Conservation (phyloP, 1,284 basidiomycete species). For the Abortiporus biennis region DNA sequence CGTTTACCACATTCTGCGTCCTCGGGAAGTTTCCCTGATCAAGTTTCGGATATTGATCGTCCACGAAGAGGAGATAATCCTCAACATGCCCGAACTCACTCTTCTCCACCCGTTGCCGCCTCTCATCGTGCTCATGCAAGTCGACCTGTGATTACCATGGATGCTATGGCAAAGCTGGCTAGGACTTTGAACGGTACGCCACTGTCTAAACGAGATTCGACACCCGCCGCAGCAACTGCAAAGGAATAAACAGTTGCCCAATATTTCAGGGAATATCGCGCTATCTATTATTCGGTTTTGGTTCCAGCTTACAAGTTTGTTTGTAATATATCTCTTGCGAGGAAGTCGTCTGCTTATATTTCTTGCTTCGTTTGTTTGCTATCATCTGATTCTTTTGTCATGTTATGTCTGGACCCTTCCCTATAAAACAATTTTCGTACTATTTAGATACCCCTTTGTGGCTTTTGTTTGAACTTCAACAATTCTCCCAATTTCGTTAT, state of each 20-base stretch:
- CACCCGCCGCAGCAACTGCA: constrained; percentile 13
- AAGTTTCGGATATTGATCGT: constrained; percentile 13
- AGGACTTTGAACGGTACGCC: constrained; percentile 46
- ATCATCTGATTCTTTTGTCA: too few species aligned
- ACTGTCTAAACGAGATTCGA: constrained; percentile 13
- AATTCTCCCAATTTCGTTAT: too few species aligned
- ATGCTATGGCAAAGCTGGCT: constrained; percentile 57
- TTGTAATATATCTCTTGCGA: too few species aligned
- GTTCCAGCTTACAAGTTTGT: too few species aligned
- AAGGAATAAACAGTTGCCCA: constrained; percentile 20
- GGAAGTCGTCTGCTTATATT: too few species aligned
- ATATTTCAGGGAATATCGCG: too few species aligned
- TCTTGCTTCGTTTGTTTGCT: too few species aligned
- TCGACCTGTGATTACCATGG: constrained; percentile 64
- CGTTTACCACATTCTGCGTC: constrained; percentile 21
- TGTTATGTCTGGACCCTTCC: too few species aligned
- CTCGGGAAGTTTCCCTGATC: constrained; percentile 17
- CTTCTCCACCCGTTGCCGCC: constrained; percentile 44
- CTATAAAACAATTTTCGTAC: too few species aligned
- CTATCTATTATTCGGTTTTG: too few species aligned
- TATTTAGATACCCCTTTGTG: too few species aligned
- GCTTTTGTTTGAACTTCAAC: too few species aligned
- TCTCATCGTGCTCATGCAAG: constrained; percentile 37
- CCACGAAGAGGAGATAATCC: constrained; percentile 13
- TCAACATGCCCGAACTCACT: constrained; percentile 53